Evolutionary conservation across 75 land plant genomes (phyloP).

Genomic region (Cryptomeria japonica): DNA sequence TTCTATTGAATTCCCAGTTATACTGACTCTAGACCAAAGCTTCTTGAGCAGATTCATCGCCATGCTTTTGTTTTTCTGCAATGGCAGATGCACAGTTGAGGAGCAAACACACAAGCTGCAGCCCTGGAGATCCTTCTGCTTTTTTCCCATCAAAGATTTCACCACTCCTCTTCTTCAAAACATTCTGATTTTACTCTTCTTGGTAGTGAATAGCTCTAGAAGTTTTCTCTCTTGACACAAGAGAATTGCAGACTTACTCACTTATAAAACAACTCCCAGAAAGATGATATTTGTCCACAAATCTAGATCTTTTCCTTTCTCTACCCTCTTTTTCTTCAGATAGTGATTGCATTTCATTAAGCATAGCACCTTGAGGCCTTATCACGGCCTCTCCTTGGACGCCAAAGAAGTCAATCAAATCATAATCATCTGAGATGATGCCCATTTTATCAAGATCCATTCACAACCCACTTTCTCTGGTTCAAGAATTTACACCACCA

Average conservation of each 20-base stretch:
- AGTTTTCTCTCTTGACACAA: neutral
- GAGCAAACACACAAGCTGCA: slow-evolving; percentile 46
- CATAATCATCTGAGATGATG: neutral
- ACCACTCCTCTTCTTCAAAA: neutral
- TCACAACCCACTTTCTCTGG: neutral
- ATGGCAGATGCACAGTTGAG: slow-evolving; percentile 49
- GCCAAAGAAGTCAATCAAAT: neutral
- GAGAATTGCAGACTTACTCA: neutral
- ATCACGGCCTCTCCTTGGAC: neutral
- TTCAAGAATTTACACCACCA: neutral
- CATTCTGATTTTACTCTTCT: neutral
- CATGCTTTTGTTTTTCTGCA: slow-evolving; percentile 14
- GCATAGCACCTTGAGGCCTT: neutral
- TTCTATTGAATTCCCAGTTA: slow-evolving; percentile 49
- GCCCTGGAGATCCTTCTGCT: slow-evolving; percentile 16
- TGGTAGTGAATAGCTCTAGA: neutral
- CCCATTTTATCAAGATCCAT: neutral
- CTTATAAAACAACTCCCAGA: neutral
- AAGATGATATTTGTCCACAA: neutral
- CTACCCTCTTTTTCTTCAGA: neutral
- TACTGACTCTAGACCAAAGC: slow-evolving; percentile 33
- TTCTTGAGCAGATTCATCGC: slow-evolving; percentile 32
- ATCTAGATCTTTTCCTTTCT: neutral
- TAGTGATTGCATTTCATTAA: neutral
- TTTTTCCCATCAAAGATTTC: neutral